Evolutionary conservation across 2,329 filamentous ascomycete genomes (phyloP), one percentile per base, ranked within the genome.

Genomic region (Cadophora luteo-olivacea): DNA sequence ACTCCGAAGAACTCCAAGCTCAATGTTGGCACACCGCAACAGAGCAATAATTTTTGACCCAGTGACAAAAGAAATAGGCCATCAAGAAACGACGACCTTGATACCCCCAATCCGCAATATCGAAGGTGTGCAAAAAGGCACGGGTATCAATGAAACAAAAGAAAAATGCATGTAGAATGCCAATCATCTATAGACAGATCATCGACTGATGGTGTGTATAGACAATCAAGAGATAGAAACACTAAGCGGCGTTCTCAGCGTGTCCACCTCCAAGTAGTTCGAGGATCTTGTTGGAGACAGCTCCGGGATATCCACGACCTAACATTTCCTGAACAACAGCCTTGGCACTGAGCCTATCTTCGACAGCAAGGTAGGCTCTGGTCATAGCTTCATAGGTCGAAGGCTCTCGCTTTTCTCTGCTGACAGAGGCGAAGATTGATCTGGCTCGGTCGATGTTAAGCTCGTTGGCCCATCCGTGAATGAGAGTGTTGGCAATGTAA

Each of bases 331-430:
- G 87, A 29, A 97, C 94, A 16, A 97, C 91, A 12, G 78, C 81
- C 81, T 93, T 89, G 49, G 96, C 96, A 68, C 87, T 85, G 61
- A 89, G 86, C 41, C 92, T 90, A 78, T 97, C 89, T 78, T 97
- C 93, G 3, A 91, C 91, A 12, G 93, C 89, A 65, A 99, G 87
- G 81, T 91, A 97, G 0, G 96, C 96, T 57, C 96, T 88, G 5
- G 94, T 97, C 96, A 99, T 99, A 51, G 95, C 94, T 82, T 99
- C 96, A 80, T 99, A 99, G 4, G 96, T 99, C 84, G 94, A 97
- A 3, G 96, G 96, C 83, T 99, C 96, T 67, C 96, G 90, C 82
- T 91, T 94, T 65, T 89, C 87, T 33, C 88, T 86, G 9, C 90
- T 87, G 3, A 99, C 90, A n/a, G 87, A 85, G 68, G 92, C 86